phyloP scores from a whole-genome alignment of 176 grass and related monocot genomes.

The Aegilops speltoides region DNA sequence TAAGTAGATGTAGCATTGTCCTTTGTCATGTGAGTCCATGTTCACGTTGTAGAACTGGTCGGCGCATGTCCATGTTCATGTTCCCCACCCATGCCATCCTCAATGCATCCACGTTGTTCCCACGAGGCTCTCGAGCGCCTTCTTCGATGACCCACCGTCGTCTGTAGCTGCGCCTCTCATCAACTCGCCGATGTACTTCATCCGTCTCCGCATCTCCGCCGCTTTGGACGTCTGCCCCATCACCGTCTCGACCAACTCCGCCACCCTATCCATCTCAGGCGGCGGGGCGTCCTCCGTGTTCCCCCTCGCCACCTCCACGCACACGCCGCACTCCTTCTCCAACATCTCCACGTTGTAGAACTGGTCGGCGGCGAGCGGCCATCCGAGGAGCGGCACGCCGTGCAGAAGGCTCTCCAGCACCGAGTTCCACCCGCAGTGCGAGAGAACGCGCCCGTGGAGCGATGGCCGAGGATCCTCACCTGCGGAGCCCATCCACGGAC shows the following conservation, averaged over 20 bases:
- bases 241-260: slow-evolving; percentile 17
- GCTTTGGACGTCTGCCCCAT: neutral
- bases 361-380: slow-evolving; percentile 36
- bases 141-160: neutral
- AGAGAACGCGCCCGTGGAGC: slow-evolving; percentile 38
- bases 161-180: neutral
- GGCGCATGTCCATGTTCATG: too few species aligned
- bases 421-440: slow-evolving; percentile 52
- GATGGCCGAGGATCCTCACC: slow-evolving; percentile 37
- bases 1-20: too few species aligned
- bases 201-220: neutral
- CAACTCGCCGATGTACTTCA: neutral
- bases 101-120: neutral
- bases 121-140: neutral
- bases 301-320: slow-evolving; percentile 37
- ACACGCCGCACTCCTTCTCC: slow-evolving; percentile 27
- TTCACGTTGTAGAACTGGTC: too few species aligned
- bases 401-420: slow-evolving; percentile 33
- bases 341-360: slow-evolving; percentile 35
- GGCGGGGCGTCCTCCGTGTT: neutral
- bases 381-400: slow-evolving; percentile 36
- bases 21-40: too few species aligned
- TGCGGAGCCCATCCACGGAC: slow-evolving; percentile 37
- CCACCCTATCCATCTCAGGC: neutral
- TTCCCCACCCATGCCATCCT: neutral